These are phyloP conservation scores for Agrostemma githago DNA, from an alignment of 148 eudicot species.

Conservation along the genomic window DNA sequence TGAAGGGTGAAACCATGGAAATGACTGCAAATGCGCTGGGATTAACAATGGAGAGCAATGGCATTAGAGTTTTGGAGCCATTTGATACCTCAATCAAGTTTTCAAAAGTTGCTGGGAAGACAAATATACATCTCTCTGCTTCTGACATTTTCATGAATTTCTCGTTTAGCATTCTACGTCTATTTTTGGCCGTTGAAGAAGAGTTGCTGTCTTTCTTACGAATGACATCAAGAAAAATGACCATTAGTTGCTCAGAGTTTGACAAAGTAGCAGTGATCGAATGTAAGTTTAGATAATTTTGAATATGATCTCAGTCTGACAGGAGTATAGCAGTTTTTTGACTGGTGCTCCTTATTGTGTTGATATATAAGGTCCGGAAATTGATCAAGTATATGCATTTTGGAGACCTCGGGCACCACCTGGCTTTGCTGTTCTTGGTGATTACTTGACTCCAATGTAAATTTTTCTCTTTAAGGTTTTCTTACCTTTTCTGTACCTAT, in stretches of 20 bases:
- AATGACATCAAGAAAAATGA: constrained; percentile 72
- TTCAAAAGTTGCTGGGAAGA: constrained; percentile 74
- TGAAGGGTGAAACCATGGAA: constrained; percentile 78
- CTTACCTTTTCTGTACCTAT: not conserved
- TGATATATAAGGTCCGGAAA: constrained; percentile 38
- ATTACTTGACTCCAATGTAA: constrained; percentile 87
- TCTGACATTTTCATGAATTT: constrained; percentile 96
- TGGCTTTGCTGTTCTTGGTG: constrained; percentile 95
- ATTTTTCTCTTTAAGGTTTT: constrained; percentile 22
- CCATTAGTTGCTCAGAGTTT: constrained; percentile 83
- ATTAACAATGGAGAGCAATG: constrained; percentile 91
- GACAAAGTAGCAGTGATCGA: constrained; percentile 81
- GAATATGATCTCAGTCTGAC: not conserved
- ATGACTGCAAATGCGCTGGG: constrained; percentile 83
- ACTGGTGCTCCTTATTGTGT: constrained; percentile 1
- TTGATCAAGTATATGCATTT: constrained; percentile 66
- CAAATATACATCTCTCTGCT: constrained; percentile 59
- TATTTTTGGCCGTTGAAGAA: constrained; percentile 93
- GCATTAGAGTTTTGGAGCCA: constrained; percentile 90
- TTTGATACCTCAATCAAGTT: constrained; percentile 80
- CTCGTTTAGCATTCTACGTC: constrained; percentile 85
- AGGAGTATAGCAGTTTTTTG: not conserved
- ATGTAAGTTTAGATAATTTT: constrained; percentile 38
- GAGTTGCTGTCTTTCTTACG: constrained; percentile 77
- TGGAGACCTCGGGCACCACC: constrained; percentile 99